These are phyloP conservation scores for Colletotrichum sp. DNA, from an alignment of 2,329 filamentous ascomycete species.

Conservation along the genomic window DNA sequence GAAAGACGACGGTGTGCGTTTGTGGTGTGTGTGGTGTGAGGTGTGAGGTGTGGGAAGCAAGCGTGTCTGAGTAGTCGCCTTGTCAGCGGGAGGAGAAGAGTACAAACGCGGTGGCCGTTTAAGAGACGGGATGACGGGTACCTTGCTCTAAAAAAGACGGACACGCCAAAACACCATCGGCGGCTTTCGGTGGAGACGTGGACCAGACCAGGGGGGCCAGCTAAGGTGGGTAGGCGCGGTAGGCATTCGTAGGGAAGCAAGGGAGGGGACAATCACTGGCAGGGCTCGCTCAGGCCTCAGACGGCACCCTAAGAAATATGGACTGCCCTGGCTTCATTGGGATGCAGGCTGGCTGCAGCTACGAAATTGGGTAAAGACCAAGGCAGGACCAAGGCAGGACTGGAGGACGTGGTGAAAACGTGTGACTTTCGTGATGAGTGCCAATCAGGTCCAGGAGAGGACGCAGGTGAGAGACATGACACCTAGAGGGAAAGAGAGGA, in stretches of 20 bases:
- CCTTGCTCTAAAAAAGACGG: constrained; percentile 8
- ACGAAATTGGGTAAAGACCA: not conserved
- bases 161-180: not conserved
- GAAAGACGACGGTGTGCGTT: not conserved
- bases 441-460: not conserved
- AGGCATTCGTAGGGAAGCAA: not conserved
- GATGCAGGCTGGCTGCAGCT: not conserved
- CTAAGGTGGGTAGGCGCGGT: not conserved
- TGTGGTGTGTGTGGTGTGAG: not conserved
- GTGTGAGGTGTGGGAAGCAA: not conserved
- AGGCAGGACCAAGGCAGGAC: not conserved
- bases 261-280: not conserved
- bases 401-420: constrained; percentile 12
- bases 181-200: not conserved
- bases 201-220: not conserved
- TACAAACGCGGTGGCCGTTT: not conserved
- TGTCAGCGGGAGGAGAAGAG: constrained; percentile 1
- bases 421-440: constrained; percentile 1
- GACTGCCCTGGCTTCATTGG: not conserved
- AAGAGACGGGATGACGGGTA: not conserved
- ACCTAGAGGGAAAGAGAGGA: not conserved
- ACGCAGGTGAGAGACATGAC: not conserved
- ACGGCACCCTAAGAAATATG: not conserved
- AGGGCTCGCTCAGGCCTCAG: not conserved
- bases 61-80: not conserved